Evolutionary conservation across 140 eudicot genomes (phyloP), one percentile per base, ranked within the genome.

Genomic region (Flaveria floridana): DNA sequence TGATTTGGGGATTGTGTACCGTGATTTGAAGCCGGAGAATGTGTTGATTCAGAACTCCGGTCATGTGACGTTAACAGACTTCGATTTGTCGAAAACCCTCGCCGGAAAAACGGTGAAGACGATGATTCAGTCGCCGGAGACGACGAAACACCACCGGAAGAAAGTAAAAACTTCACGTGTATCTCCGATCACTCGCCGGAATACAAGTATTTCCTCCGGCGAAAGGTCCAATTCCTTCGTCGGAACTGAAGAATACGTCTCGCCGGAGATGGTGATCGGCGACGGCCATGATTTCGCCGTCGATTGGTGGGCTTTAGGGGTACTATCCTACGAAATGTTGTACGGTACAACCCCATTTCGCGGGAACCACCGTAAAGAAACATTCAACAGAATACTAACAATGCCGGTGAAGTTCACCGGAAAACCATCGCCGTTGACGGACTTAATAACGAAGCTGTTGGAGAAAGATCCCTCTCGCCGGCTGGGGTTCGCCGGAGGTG

Each of bases 291-390:
- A 85, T 70, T 90, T 85, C 64, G 81, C 89, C 1, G 87, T 90
- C 0, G 96, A 90, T 19, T 90, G 96, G 96, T 90, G 96, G 96
- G 96, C 96, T 0, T 58, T 90, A 16, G 96, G 96, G 25, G 67
- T 90, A 2, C 78, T 90, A 0, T 72, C 83, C 4, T 90, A 84
- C 86, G 96, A 90, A 68, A 90, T 90, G 96, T 23, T 90, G 74
- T 85, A 90, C 57, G 94, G 96, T 14, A 82, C 81, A 51, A 85
- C 94, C 1, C 96, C 96, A 14, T 93, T 90, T 64, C 87, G 85
- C 2, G 98, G 98, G 57, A 82, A 79, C 21, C 79, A 82, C 72
- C 73, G 95, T 53, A 93, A 89, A 46, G 97, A 93, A 11, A 93
- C 98, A 14, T 93, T 84, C 34, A 71, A 79, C 19, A 82, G 83